Conservation (phyloP, 2,329 filamentous ascomycete species). For the Fusarium sp. region DNA sequence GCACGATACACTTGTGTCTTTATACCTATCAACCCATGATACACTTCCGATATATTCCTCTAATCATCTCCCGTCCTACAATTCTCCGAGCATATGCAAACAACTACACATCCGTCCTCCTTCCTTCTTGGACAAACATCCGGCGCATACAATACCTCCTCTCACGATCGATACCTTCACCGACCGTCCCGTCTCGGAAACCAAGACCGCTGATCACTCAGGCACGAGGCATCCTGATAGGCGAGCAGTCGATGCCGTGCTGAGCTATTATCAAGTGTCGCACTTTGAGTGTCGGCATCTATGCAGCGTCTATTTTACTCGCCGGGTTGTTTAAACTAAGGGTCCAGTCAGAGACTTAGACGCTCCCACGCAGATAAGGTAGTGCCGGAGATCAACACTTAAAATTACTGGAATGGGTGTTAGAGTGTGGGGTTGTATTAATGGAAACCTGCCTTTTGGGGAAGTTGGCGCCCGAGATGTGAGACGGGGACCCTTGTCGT, state of each 20-base stretch:
- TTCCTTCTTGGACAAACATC: constrained; percentile 37
- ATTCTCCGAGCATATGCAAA: constrained; percentile 14
- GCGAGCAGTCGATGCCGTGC: constrained; percentile 1
- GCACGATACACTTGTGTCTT: constrained; percentile 18
- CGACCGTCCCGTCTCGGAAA: constrained; percentile 33
- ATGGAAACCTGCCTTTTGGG: constrained; percentile 41
- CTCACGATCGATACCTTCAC: constrained; percentile 26
- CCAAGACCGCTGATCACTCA: constrained; percentile 29
- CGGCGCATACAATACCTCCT: constrained; percentile 20
- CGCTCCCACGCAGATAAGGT: constrained; percentile 37
- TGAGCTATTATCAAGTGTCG: neutral
- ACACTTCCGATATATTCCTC: constrained; percentile 2
- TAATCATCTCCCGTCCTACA: constrained; percentile 5
- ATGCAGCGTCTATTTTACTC: constrained; percentile 13
- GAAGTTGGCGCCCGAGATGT: constrained; percentile 31
- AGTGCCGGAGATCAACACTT: constrained; percentile 29
- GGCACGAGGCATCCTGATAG: constrained; percentile 44
- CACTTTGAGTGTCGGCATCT: constrained; percentile 7
- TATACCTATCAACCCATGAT: constrained; percentile 28
- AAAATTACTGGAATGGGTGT: constrained; percentile 8
- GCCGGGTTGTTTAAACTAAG: constrained; percentile 14
- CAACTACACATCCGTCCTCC: constrained; percentile 21
- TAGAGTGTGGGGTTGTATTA: constrained; percentile 25
- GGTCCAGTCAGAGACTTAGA: constrained; percentile 37
- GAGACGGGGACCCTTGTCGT: constrained; percentile 1